These are phyloP conservation scores for Fusarium lateritium DNA, from an alignment of 2,329 filamentous ascomycete genomes.

Conservation along the genomic window DNA sequence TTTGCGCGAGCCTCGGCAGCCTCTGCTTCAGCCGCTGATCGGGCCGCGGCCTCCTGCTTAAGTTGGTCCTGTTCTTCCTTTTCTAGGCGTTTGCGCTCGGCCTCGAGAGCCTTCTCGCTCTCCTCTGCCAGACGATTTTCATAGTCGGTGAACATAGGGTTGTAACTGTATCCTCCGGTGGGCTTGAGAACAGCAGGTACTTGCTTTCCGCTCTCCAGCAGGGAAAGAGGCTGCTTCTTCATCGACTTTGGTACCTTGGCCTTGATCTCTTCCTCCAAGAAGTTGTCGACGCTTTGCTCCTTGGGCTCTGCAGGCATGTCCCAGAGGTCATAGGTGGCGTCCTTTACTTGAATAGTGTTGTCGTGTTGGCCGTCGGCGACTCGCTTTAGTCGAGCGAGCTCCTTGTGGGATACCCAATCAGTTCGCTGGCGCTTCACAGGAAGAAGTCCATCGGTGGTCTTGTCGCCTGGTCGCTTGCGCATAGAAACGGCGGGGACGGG, in stretches of 20 bases:
- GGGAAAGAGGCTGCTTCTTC: constrained; percentile 82
- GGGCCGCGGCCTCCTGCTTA: constrained; percentile 76
- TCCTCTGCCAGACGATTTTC: constrained; percentile 81
- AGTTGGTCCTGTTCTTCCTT: constrained; percentile 77
- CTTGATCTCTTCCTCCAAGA: constrained; percentile 75
- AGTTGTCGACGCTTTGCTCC: constrained; percentile 63
- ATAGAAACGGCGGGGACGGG: constrained; percentile 83
- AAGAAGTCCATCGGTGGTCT: constrained; percentile 80
- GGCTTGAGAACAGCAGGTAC: constrained; percentile 86
- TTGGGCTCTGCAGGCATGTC: constrained; percentile 58
- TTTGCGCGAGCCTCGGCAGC: constrained; percentile 78
- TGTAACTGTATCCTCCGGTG: constrained; percentile 89
- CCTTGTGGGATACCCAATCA: constrained; percentile 87
- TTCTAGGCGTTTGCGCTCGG: constrained; percentile 80
- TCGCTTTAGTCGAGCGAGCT: constrained; percentile 82
- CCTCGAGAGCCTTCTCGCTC: constrained; percentile 82
- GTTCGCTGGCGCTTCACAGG: constrained; percentile 82
- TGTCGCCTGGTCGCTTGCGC: constrained; percentile 81
- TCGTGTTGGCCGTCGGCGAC: constrained; percentile 82
- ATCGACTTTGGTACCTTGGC: constrained; percentile 82
- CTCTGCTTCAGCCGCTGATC: constrained; percentile 81
- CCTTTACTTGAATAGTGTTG: constrained; percentile 67
- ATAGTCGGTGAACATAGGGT: constrained; percentile 90
- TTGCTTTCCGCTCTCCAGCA: constrained; percentile 85
- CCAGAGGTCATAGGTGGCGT: constrained; percentile 87